These are phyloP conservation scores for Gastrodia elata DNA, from an alignment of 106 monocot species.

Conservation along the genomic window DNA sequence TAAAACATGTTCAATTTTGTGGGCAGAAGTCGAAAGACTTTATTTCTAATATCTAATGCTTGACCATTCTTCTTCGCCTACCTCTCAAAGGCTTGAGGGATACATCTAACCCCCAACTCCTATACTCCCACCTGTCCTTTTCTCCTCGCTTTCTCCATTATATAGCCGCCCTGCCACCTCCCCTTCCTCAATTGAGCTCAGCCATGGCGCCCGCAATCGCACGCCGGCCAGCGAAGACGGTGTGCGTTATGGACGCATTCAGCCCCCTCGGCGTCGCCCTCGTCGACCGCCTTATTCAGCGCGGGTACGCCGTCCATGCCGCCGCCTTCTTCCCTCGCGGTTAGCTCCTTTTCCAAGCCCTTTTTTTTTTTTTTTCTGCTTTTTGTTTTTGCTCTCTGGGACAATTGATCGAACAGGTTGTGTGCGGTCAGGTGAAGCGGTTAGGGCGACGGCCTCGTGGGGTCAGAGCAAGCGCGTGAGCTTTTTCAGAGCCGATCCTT, in stretches of 20 bases:
- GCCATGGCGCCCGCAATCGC: constrained; percentile 17
- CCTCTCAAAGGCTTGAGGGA: constrained; percentile 13
- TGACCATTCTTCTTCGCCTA: background rate
- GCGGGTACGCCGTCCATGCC: constrained; percentile 82
- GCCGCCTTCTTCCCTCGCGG: constrained; percentile 40
- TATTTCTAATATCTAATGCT: no score
- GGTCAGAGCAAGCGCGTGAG: constrained; percentile 31
- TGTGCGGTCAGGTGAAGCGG: constrained; percentile 4
- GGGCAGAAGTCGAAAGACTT: no score
- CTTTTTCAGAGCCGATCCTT: constrained; percentile 63
- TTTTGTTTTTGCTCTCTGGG: background rate
- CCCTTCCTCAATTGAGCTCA: background rate
- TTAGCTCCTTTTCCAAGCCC: no score
- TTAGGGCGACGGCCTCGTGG: constrained; percentile 17
- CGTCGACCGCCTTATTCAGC: constrained; percentile 51
- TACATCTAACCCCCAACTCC: constrained; percentile 31
- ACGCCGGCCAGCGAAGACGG: constrained; percentile 23
- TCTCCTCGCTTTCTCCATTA: background rate
- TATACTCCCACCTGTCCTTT: constrained; percentile 20
- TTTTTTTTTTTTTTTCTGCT: background rate
- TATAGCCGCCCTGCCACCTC: background rate
- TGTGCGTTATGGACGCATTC: constrained; percentile 86
- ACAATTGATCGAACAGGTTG: background rate
- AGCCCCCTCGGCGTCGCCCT: constrained; percentile 42
- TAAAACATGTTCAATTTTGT: no score